phyloP scores from a whole-genome alignment of 345 rosid genomes.

The Bruguiera gymnorhiza region DNA sequence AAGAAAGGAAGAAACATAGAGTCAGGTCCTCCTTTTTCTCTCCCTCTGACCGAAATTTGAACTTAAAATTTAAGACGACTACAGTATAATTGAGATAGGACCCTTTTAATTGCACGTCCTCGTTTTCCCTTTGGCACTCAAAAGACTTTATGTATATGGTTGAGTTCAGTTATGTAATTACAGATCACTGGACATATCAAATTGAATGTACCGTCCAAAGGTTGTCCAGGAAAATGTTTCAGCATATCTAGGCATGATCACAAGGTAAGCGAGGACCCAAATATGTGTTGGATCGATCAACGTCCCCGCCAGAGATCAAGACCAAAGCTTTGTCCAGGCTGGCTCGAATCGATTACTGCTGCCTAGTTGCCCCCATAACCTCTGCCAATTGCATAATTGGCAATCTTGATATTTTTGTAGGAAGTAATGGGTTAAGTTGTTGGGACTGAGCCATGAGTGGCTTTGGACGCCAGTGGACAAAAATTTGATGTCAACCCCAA shows the following conservation, averaged over 20 bases:
- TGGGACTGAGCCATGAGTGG: conserved; percentile 6
- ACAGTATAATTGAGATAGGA: too few relatives aligned
- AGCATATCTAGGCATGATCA: conserved; percentile 28
- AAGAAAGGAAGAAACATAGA: neutral
- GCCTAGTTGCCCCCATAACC: conserved; percentile 7
- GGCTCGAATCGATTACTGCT: conserved; percentile 24
- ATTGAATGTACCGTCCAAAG: neutral
- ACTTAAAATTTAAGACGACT: too few relatives aligned
- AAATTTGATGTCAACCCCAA: conserved; percentile 45
- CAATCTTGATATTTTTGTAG: conserved; percentile 21
- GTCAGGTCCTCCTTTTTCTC: too few relatives aligned
- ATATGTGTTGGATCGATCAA: conserved; percentile 27
- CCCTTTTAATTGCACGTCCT: too few relatives aligned
- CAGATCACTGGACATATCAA: conserved; percentile 2
- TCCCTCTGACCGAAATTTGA: too few relatives aligned
- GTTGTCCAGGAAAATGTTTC: conserved; percentile 16
- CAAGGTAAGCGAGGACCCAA: conserved; percentile 22
- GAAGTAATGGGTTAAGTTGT: conserved; percentile 10
- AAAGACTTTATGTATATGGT: too few relatives aligned
- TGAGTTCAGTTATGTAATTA: neutral
- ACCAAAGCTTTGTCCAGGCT: conserved; percentile 45
- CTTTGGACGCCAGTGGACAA: conserved; percentile 21
- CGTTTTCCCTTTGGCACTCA: too few relatives aligned
- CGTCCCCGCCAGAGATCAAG: conserved; percentile 43
- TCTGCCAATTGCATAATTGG: conserved; percentile 14